Percentiles rank a stretch among this genome's conserved stretches.
Evolutionary conservation across 805 yeast species (phyloP).

Genomic region (Metschnikowia kofuensis): DNA sequence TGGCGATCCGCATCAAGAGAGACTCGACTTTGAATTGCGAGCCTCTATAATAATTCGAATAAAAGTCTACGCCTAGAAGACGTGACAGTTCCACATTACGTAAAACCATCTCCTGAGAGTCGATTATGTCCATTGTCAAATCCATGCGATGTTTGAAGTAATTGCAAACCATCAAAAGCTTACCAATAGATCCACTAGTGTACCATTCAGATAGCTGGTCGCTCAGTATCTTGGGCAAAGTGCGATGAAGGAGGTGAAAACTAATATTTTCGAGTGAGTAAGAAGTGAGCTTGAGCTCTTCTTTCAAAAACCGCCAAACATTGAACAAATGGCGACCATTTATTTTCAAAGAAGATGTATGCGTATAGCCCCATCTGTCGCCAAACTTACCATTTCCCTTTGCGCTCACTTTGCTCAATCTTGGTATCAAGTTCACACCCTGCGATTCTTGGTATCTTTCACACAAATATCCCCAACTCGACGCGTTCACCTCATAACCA

Average conservation of each 20-base stretch:
- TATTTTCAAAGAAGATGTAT: constrained; percentile 64
- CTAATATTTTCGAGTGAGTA: constrained; percentile 78
- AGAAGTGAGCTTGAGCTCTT: constrained; percentile 59
- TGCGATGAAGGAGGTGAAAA: constrained; percentile 60
- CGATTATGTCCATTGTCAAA: constrained; percentile 47
- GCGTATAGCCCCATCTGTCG: constrained; percentile 79
- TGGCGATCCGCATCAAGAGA: constrained; percentile 67
- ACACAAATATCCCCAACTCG: constrained; percentile 88
- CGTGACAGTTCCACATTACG: constrained; percentile 81
- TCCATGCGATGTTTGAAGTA: constrained; percentile 48
- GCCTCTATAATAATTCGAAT: constrained; percentile 84
- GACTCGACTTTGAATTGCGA: constrained; percentile 95
- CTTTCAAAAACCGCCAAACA: constrained; percentile 74
- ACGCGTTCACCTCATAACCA: constrained; percentile 77
- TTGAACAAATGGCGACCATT: constrained; percentile 84
- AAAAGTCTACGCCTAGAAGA: constrained; percentile 83
- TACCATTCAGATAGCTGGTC: constrained; percentile 43
- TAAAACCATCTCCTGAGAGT: constrained; percentile 61
- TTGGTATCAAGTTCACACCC: constrained; percentile 52
- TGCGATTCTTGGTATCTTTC: constrained; percentile 52
- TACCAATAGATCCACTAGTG: constrained; percentile 34
- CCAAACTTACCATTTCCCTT: constrained; percentile 52
- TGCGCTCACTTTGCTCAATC: constrained; percentile 56
- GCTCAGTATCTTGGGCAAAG: constrained; percentile 62
- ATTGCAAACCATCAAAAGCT: constrained; percentile 35